Base-by-base conservation (phyloP, 192 early-diverging fungal genomes). In the Entomortierella lignicola region DNA sequence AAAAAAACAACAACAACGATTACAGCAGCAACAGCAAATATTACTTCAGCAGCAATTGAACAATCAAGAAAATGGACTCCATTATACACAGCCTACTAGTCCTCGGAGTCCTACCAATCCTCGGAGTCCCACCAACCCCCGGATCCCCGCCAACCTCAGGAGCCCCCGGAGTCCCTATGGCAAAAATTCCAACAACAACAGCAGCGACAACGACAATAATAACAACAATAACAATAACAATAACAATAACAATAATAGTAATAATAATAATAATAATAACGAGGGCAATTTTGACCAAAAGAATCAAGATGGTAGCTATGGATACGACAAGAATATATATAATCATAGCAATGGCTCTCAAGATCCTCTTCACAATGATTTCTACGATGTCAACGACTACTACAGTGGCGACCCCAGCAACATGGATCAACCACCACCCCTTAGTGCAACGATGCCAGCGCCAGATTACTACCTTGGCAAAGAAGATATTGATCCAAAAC, bases 401-500 rank as follows among this genome's bases (percentile, higher is more conserved):
- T 69, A 23, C 34, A 31, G 13, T 34, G 31, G 20, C 1, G 8
- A 31, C 30, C 8, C 11, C 6, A 31, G 20, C 2, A 2, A 4
- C 31, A 57, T 17, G 29, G 55, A 57, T 34, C 18, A 57, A 13
- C 55, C 31, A 15, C 31, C 32, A n/a, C n/a, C n/a, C n/a, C n/a
- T n/a, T n/a, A n/a, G n/a, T n/a, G n/a, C n/a, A 15, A 13, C 69
- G 34, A 69, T 61, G 0, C 62, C 75, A 21, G 75, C 62, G 11
- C 75, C 67, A 4, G 63, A 74, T 8, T 74, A 74, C 26, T 66
- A 74, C 42, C 72, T 66, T 7, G 72, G 72, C 13, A 74, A 66
- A 8, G 72, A 66, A 39, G 72, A 74, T 26, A 55, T 66, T 55
- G 72, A 74, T 43, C 72, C 72, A 15, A 44, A 47, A 8, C 63